phyloP scores from a whole-genome alignment of 768 basidiomycete species.

The Psilocybe subaeruginosa region DNA sequence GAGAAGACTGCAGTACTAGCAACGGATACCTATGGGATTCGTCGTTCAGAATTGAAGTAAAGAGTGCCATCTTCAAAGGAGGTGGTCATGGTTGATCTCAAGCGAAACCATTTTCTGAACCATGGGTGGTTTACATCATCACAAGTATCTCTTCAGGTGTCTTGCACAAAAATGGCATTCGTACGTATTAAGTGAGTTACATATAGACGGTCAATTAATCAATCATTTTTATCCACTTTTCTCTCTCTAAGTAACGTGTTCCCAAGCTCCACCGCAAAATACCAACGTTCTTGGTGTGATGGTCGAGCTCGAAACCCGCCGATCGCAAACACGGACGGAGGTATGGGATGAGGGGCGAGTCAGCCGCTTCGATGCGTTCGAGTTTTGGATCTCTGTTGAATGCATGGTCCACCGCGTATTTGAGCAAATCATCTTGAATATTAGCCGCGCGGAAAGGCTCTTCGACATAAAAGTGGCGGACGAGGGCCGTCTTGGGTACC shows the following conservation, averaged over 20 bases:
- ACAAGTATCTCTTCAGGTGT: neutral
- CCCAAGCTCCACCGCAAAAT: slow-evolving; percentile 60
- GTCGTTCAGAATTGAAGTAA: slow-evolving; percentile 23
- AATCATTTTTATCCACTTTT: slow-evolving; percentile 43
- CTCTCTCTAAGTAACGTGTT: slow-evolving; percentile 43
- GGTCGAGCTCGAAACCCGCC: slow-evolving; percentile 52
- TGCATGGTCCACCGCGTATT: slow-evolving; percentile 58
- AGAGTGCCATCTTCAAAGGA: slow-evolving; percentile 24
- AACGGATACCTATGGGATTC: slow-evolving; percentile 39
- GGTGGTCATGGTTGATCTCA: slow-evolving; percentile 19
- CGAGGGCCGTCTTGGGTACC: slow-evolving; percentile 52
- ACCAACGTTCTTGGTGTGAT: slow-evolving; percentile 49
- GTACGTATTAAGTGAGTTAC: neutral
- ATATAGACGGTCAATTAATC: slow-evolving; percentile 1
- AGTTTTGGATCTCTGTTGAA: slow-evolving; percentile 50
- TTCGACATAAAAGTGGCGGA: slow-evolving; percentile 79
- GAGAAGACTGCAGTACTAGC: slow-evolving; percentile 61
- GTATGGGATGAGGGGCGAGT: slow-evolving; percentile 57
- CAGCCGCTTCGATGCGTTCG: slow-evolving; percentile 45
- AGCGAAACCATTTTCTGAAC: slow-evolving; percentile 5
- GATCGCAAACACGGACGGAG: slow-evolving; percentile 44
- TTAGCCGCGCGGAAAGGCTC: slow-evolving; percentile 58
- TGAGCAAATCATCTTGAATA: slow-evolving; percentile 68
- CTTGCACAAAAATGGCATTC: neutral
- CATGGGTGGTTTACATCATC: neutral